Evolutionary conservation across 1,284 basidiomycete species (phyloP), one percentile per base, ranked within the genome.

Genomic region (Caloboletus firmus): DNA sequence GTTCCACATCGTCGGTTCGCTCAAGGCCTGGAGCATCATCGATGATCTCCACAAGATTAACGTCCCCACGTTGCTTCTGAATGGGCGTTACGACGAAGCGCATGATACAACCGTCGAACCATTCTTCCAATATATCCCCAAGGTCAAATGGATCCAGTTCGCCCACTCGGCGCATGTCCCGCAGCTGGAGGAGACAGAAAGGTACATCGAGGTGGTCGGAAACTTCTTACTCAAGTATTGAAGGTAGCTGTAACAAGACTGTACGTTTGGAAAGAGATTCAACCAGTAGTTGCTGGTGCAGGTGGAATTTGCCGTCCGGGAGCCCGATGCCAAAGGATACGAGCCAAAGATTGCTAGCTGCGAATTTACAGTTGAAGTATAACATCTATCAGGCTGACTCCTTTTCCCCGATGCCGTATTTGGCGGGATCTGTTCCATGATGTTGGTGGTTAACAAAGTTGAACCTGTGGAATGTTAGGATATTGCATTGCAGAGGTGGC

Each of bases 401-500:
- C 39, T 63, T 71, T 51, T 62, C 60, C 52, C 64, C 69, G 42
- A 76, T 76, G 35, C 76, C 79, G 64, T 95, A 96, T 73, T 93
- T 95, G 58, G 85, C 81, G 26, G 87, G 81, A 68, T 95, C 91
- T 26, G 87, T 85, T 12, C 93, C 93, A 70, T 97, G 94, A 71
- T 86, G 75, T 52, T 84, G 85, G 74, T 97, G 94, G 73, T 95
- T 89, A 65, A 94, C 93, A 54, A 95, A 76, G 77, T 97, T 96
- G 76, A 96, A 85, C 93, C 92, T 95, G 64, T 30, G 46, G 59
- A 49, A 35, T 28, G 35, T 59, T 37, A 64, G 44, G 11, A 35
- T 6, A 44, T 10, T n/a, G 15, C n/a, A 32, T 35, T 34, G 17
- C 26, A 10, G 17, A 17, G 11, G 34, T 28, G 43, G 11, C 9